Base-by-base conservation (phyloP, 352 stramenopile species). In the Globisporangium perplexum region DNA sequence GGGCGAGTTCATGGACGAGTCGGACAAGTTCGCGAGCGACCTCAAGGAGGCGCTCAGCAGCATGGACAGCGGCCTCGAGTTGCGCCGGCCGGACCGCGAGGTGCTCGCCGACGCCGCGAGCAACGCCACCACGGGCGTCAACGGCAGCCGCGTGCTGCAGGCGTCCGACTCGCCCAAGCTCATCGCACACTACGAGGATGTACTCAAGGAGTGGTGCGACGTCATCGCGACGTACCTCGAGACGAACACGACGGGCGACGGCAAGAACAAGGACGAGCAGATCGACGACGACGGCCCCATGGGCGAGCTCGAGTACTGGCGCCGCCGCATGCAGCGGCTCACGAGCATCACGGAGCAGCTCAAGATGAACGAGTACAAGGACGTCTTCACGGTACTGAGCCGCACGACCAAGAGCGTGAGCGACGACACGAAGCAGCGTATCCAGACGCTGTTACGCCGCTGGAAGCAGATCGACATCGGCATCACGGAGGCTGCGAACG, bases 391-490 rank as follows among this genome's bases (percentile, higher is more conserved):
- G 2, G 82, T 98, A 33, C 70, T 99, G 0, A 97, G 80, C 26
- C 69, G 82, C 17, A 90, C 83, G 0, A 88, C 78, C 0, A 93
- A 95, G 51, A 95, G 74, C 44, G 83, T 91, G 17, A 93, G 80
- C 33, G 83, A 94, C 24, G 85, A 93, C 55, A 88, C 69, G 1
- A 98, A 98, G 60, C 86, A 97, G 54, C 96, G 96, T 47, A 95
- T 98, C 36, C 90, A 98, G 56, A 91, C 79, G 17, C 70, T 98
- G 26, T 66, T 99, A 8, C 83, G 90, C 17, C 75, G 95, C n/a
- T 99, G 96, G 96, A 98, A 98, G 57, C 90, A 98, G 65, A 98
- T 98, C 49, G 97, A 99, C 60, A 97, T 98, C 59, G 93, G 96
- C 39, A 98, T 99, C 66, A 99, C 96, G 0, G 96, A 99, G 71